Conservation (phyloP, 75 land plant genomes). For the Adiantum capillusveneris region DNA sequence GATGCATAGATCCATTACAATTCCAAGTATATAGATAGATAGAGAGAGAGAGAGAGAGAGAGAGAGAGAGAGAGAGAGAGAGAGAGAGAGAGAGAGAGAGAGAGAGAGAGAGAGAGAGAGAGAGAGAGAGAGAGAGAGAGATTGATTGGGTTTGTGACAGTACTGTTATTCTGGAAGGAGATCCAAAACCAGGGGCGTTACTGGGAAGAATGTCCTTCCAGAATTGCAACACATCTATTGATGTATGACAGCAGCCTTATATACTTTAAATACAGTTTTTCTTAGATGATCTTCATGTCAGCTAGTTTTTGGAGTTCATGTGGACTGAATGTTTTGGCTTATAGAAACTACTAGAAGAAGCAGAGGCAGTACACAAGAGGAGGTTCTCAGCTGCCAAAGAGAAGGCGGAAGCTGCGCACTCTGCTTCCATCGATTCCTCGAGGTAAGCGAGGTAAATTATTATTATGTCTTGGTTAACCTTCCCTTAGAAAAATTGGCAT, state of each 20-base stretch:
- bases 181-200: constrained; percentile 77
- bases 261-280: constrained; percentile 3
- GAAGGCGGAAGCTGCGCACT: not conserved
- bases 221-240: constrained; percentile 80
- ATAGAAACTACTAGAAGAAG: constrained; percentile 63
- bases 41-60: too few relatives aligned
- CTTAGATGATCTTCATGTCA: not conserved
- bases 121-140: not conserved
- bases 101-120: too few relatives aligned
- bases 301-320: not conserved
- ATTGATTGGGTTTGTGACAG: constrained; percentile 23
- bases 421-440: not conserved
- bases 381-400: constrained; percentile 1
- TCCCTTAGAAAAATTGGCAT: not conserved
- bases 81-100: too few relatives aligned
- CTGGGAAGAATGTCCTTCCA: constrained; percentile 97
- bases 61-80: too few relatives aligned
- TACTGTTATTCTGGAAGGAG: constrained; percentile 88
- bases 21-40: too few relatives aligned
- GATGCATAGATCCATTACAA: too few relatives aligned
- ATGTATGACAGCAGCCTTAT: constrained; percentile 72
- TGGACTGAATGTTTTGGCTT: constrained; percentile 7
- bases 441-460: not conserved
- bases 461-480: not conserved
- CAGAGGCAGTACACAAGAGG: constrained; percentile 4